phyloP scores from a whole-genome alignment of 345 rosid genomes.

The Mangifera indica region DNA sequence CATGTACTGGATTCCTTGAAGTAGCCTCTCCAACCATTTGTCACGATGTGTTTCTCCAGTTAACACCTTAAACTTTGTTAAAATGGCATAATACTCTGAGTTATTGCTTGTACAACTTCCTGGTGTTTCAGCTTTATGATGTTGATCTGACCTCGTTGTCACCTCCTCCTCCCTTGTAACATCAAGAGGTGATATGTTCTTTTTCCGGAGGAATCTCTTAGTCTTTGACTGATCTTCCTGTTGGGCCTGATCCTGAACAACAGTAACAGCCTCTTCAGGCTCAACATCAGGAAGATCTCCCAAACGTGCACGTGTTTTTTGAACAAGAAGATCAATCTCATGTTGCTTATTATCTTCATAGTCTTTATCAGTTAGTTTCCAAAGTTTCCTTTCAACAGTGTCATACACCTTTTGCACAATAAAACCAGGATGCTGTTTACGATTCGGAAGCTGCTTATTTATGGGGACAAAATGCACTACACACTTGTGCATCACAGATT shows the following conservation, averaged over 20 bases:
- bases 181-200: conserved; percentile 62
- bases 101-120: conserved; percentile 67
- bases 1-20: conserved; percentile 65
- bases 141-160: conserved; percentile 39
- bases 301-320: conserved; percentile 60
- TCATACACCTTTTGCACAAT: conserved; percentile 86
- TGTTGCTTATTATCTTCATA: conserved; percentile 71
- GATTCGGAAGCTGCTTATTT: conserved; percentile 80
- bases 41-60: conserved; percentile 83
- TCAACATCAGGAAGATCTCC: conserved; percentile 70
- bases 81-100: conserved; percentile 54
- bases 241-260: conserved; percentile 4
- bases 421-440: conserved; percentile 84
- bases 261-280: conserved; percentile 29
- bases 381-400: conserved; percentile 58
- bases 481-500: conserved; percentile 96
- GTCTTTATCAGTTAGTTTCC: conserved; percentile 76
- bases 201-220: conserved; percentile 33
- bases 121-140: conserved; percentile 67
- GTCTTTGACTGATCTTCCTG: conserved; percentile 44
- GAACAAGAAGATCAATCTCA: conserved; percentile 76
- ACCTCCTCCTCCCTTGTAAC: conserved; percentile 73
- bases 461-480: conserved; percentile 90
- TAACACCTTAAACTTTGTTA: conserved; percentile 53
- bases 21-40: conserved; percentile 87